These are phyloP conservation scores for Nothophytophthora sp. DNA, from an alignment of 352 stramenopile genomes.

Conservation along the genomic window DNA sequence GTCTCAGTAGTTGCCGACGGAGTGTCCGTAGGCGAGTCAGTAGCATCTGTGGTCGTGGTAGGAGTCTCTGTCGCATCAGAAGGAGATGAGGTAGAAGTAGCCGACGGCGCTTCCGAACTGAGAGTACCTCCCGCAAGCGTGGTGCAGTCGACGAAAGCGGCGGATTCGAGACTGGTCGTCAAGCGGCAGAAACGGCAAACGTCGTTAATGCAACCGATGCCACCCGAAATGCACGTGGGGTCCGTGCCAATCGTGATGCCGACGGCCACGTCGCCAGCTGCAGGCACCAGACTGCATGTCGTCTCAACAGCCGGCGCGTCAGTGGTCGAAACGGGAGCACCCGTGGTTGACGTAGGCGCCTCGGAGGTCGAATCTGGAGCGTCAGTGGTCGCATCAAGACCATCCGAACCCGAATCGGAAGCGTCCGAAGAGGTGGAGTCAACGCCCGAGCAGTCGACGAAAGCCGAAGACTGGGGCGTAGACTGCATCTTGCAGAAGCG, in stretches of 20 bases:
- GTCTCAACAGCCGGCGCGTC: background rate
- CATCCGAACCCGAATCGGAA: constrained; percentile 9
- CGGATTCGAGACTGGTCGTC: constrained; percentile 17
- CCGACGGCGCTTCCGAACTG: background rate
- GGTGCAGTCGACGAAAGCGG: constrained; percentile 11
- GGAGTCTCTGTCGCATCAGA: background rate
- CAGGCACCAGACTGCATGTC: constrained; percentile 19
- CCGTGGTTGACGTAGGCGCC: background rate
- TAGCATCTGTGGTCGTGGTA: background rate
- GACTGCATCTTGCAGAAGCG: constrained; percentile 32
- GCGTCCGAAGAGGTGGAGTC: no score
- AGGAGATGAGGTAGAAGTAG: constrained; percentile 8
- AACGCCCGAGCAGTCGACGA: constrained; percentile 18
- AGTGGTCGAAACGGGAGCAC: background rate
- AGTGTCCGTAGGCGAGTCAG: background rate
- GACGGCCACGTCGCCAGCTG: constrained; percentile 18
- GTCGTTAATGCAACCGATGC: constrained; percentile 29
- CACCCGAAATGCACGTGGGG: constrained; percentile 18
- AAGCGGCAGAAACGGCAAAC: constrained; percentile 30
- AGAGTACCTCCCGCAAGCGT: constrained; percentile 1
- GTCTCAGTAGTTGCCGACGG: constrained; percentile 1
- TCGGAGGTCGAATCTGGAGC: background rate
- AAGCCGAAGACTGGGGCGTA: constrained; percentile 33
- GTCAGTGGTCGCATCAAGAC: constrained; percentile 4
- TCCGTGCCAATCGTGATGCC: constrained; percentile 29